A percentile compares a stretch with the other conserved stretches of the same genome.
phyloP scores from a whole-genome alignment of 2,329 filamentous ascomycete genomes.

The Aspergillus uvarum region DNA sequence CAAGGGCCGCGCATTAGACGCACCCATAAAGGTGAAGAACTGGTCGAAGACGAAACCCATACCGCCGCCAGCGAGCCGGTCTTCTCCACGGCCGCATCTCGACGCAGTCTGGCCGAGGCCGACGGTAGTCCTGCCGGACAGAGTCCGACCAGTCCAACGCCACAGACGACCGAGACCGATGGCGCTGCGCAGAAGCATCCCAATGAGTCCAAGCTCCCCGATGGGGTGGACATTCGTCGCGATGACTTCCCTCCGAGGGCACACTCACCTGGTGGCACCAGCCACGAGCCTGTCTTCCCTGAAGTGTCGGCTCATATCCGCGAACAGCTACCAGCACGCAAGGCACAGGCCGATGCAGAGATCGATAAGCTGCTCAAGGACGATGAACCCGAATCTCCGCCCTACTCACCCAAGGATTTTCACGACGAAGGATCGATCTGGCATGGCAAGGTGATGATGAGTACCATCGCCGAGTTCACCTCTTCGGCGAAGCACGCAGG shows the following conservation, averaged over 20 bases:
- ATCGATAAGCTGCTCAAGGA: constrained; percentile 86
- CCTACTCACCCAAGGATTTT: constrained; percentile 78
- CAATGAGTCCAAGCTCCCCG: constrained; percentile 47
- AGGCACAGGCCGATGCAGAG: constrained; percentile 70
- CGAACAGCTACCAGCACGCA: constrained; percentile 45
- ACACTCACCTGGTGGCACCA: constrained; percentile 64
- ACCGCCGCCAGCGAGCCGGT: constrained; percentile 48
- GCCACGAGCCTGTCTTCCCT: constrained; percentile 46
- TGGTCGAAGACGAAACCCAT: constrained; percentile 72
- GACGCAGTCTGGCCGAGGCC: constrained; percentile 40
- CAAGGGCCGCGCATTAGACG: constrained; percentile 76
- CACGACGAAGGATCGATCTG: constrained; percentile 71
- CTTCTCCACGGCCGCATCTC: constrained; percentile 48
- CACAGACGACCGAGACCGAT: constrained; percentile 23
- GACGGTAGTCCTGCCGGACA: constrained; percentile 30
- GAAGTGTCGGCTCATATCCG: constrained; percentile 40
- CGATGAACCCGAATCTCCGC: constrained; percentile 75
- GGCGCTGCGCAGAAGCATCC: constrained; percentile 15
- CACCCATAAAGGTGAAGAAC: constrained; percentile 93
- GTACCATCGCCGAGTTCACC: constrained; percentile 70
- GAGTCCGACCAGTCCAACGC: constrained; percentile 29
- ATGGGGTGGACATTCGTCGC: constrained; percentile 61
- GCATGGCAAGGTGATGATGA: constrained; percentile 75
- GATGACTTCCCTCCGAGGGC: constrained; percentile 82
- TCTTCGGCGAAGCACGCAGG: constrained; percentile 80